phyloP scores from a whole-genome alignment of 768 basidiomycete genomes.

The Pleurotus sapidus region DNA sequence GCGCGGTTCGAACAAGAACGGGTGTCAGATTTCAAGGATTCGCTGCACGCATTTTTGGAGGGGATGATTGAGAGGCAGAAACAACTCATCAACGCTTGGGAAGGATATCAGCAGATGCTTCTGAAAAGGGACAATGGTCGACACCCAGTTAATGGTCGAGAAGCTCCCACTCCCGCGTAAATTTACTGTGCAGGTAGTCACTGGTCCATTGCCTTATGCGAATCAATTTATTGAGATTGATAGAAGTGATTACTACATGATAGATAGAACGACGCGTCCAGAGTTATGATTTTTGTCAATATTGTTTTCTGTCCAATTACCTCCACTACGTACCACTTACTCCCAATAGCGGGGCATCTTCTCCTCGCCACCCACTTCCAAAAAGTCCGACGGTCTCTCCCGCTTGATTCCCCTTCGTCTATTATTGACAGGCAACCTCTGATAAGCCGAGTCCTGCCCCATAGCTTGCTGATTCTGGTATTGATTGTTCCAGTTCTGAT shows the following conservation, averaged over 20 bases:
- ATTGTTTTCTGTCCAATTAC: neutral
- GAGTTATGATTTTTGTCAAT: too few relatives aligned
- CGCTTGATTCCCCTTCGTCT: constrained; percentile 75
- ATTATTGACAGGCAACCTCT: constrained; percentile 79
- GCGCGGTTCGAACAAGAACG: constrained; percentile 91
- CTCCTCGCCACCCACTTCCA: constrained; percentile 69
- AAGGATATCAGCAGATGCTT: constrained; percentile 73
- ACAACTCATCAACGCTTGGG: constrained; percentile 79
- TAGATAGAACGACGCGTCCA: too few relatives aligned
- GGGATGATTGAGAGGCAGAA: constrained; percentile 87
- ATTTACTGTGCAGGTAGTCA: too few relatives aligned
- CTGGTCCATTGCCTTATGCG: too few relatives aligned
- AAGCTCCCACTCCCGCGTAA: too few relatives aligned
- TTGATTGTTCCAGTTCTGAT: constrained; percentile 40
- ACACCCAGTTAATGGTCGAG: neutral
- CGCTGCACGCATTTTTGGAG: constrained; percentile 80
- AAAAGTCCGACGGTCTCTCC: constrained; percentile 80
- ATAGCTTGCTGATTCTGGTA: constrained; percentile 64
- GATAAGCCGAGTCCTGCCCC: constrained; percentile 82
- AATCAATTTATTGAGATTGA: too few relatives aligned
- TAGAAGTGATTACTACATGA: too few relatives aligned
- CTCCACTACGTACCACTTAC: constrained; percentile 25
- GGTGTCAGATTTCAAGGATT: constrained; percentile 87
- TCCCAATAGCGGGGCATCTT: constrained; percentile 82
- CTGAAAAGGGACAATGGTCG: constrained; percentile 41